Conservation (phyloP, 371 early-diverging fungal genomes). For the Mucor racemosus region DNA sequence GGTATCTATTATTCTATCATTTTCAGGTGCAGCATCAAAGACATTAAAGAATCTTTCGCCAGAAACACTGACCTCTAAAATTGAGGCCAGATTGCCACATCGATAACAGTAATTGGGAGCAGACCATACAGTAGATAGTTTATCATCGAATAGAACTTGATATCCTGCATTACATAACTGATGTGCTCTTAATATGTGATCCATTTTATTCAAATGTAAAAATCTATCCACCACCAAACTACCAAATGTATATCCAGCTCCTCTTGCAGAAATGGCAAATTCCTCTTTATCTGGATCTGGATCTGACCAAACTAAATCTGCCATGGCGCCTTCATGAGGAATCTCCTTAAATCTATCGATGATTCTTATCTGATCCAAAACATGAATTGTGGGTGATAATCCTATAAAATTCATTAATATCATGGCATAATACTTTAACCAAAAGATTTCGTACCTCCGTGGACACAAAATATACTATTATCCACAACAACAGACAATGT, state of each 20-base stretch:
- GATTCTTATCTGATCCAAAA: conserved; percentile 90
- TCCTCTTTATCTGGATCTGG: conserved; percentile 85
- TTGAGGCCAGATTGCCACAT: conserved; percentile 93
- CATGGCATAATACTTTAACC: background rate
- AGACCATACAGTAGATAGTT: conserved; percentile 91
- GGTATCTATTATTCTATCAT: conserved; percentile 51
- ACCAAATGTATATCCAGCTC: conserved; percentile 96
- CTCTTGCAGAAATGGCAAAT: conserved; percentile 88
- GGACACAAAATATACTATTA: conserved; percentile 92
- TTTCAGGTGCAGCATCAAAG: conserved; percentile 89
- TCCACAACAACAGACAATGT: conserved; percentile 92
- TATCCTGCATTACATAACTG: conserved; percentile 97
- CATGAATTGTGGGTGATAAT: conserved; percentile 89
- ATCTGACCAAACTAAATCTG: conserved; percentile 99
- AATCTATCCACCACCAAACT: conserved; percentile 84
- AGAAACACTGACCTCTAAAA: conserved; percentile 86
- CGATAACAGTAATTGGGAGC: conserved; percentile 94
- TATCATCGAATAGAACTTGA: conserved; percentile 87
- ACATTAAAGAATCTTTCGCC: conserved; percentile 87
- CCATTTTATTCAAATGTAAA: conserved; percentile 82
- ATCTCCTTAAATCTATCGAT: conserved; percentile 94
- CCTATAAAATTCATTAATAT: conserved; percentile 46
- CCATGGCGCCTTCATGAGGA: conserved; percentile 98
- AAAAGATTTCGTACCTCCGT: conserved; percentile 77
- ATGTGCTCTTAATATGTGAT: conserved; percentile 93